Evolutionary conservation across 2,329 filamentous ascomycete species (phyloP).

Genomic region (Arachnopeziza araneosa): DNA sequence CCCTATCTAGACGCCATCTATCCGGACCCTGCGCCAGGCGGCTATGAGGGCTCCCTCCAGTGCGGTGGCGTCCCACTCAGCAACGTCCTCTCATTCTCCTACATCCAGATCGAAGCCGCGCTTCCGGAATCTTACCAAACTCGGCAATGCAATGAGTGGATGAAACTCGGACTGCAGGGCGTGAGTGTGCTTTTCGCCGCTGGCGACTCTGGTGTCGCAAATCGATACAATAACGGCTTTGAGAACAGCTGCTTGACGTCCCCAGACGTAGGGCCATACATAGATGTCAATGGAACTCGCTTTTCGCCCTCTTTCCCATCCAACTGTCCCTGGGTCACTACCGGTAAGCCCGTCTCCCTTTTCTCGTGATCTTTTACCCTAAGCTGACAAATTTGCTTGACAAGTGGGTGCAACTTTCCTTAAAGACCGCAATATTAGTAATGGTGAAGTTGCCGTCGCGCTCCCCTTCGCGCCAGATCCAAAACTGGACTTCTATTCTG

Average conservation of each 20-base stretch:
- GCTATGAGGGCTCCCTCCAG: slow-evolving; percentile 28
- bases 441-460: slow-evolving; percentile 33
- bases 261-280: slow-evolving; percentile 6
- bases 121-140: slow-evolving; percentile 43
- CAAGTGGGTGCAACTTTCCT: slow-evolving; percentile 11
- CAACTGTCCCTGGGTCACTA: slow-evolving; percentile 61
- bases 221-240: slow-evolving; percentile 6
- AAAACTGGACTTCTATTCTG: slow-evolving; percentile 33
- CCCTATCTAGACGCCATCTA: slow-evolving; percentile 34
- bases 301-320: slow-evolving; percentile 52
- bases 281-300: slow-evolving; percentile 12
- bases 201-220: slow-evolving; percentile 12
- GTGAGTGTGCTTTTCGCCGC: slow-evolving; percentile 6
- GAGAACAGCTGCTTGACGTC: slow-evolving; percentile 12
- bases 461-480: slow-evolving; percentile 25
- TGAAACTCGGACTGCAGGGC: slow-evolving; percentile 8
- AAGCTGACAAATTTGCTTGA: slow-evolving; percentile 1
- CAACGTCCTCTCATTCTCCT: slow-evolving; percentile 29
- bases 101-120: slow-evolving; percentile 19
- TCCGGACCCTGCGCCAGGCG: slow-evolving; percentile 33
- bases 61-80: slow-evolving; percentile 39
- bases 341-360: slow-evolving; percentile 17
- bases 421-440: slow-evolving; percentile 38
- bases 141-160: slow-evolving; percentile 35
- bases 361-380: neutral